Evolutionary conservation across 192 early-diverging fungal genomes (phyloP).

Genomic region (Backusella tuberculispora): DNA sequence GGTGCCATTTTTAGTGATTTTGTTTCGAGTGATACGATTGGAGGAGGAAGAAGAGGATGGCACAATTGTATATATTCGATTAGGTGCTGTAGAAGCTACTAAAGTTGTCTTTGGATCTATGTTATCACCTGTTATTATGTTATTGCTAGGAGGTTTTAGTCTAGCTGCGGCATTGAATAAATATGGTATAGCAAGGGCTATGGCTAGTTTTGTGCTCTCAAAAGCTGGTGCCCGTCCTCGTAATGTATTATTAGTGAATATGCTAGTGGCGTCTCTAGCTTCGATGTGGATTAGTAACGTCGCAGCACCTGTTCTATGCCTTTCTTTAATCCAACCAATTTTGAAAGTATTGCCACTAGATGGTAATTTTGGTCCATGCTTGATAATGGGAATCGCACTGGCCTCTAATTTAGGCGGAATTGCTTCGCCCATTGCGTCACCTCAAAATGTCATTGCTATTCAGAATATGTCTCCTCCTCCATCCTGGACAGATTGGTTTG

Average conservation of each 20-base stretch:
- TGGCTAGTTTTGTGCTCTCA: slow-evolving; percentile 85
- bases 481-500: slow-evolving; percentile 91
- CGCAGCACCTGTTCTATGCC: slow-evolving; percentile 96
- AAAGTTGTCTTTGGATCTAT: slow-evolving; percentile 89
- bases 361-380: slow-evolving; percentile 78
- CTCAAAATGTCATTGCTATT: slow-evolving; percentile 96
- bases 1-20: slow-evolving; percentile 85
- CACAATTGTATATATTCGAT: slow-evolving; percentile 44
- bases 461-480: slow-evolving; percentile 89
- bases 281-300: slow-evolving; percentile 99
- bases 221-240: slow-evolving; percentile 85
- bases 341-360: slow-evolving; percentile 81
- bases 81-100: slow-evolving; percentile 76
- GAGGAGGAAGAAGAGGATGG: slow-evolving; percentile 42
- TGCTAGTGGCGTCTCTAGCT: slow-evolving; percentile 93
- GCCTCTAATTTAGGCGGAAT: slow-evolving; percentile 97
- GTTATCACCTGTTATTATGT: slow-evolving; percentile 96
- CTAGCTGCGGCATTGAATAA: slow-evolving; percentile 94
- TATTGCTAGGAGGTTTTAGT: slow-evolving; percentile 92
- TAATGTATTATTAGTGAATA: slow-evolving; percentile 86
- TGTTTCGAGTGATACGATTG: slow-evolving; percentile 82
- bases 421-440: slow-evolving; percentile 96
- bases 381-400: slow-evolving; percentile 94
- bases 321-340: slow-evolving; percentile 92
- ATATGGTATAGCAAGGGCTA: slow-evolving; percentile 89